Evolutionary conservation across 2,329 filamentous ascomycete genomes (phyloP).

Genomic region (Cyphellophora attinorum): DNA sequence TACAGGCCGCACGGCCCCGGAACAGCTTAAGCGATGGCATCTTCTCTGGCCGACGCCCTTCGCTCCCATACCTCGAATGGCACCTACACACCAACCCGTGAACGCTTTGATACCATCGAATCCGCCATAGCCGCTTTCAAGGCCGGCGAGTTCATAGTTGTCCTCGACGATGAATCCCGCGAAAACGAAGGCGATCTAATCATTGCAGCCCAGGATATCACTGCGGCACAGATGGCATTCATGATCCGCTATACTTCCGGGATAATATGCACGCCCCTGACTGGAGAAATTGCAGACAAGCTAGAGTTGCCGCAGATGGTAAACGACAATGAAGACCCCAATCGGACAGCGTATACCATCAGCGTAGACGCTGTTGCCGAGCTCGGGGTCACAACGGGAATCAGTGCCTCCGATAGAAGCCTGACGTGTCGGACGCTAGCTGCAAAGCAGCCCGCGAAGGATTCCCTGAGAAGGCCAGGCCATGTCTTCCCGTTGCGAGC

Average conservation of each 20-base stretch:
- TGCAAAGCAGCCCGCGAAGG: constrained; percentile 46
- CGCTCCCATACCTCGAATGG: too few relatives aligned
- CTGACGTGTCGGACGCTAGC: constrained; percentile 73
- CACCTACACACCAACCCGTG: constrained; percentile 4
- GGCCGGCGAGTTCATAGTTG: constrained; percentile 80
- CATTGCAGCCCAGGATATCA: constrained; percentile 77
- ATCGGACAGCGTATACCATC: constrained; percentile 86
- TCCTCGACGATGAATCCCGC: constrained; percentile 82
- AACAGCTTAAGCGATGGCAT: too few relatives aligned
- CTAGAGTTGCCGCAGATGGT: constrained; percentile 91
- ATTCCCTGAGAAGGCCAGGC: constrained; percentile 69
- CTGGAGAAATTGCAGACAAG: constrained; percentile 55
- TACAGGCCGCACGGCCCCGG: too few relatives aligned
- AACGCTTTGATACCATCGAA: constrained; percentile 22
- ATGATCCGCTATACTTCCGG: constrained; percentile 85
- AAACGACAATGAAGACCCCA: constrained; percentile 61
- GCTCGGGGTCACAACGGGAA: constrained; percentile 72
- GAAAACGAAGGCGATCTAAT: constrained; percentile 99
- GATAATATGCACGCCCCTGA: constrained; percentile 80
- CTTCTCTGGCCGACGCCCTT: too few relatives aligned
- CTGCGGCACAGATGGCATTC: constrained; percentile 87
- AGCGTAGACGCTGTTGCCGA: constrained; percentile 74
- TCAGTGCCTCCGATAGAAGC: constrained; percentile 78
- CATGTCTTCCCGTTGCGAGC: constrained; percentile 84
- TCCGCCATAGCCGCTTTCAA: constrained; percentile 22